Percentiles rank a stretch among this genome's conserved stretches.
Evolutionary conservation across 2,329 filamentous ascomycete species (phyloP).

Genomic region (Penicillium italicum): DNA sequence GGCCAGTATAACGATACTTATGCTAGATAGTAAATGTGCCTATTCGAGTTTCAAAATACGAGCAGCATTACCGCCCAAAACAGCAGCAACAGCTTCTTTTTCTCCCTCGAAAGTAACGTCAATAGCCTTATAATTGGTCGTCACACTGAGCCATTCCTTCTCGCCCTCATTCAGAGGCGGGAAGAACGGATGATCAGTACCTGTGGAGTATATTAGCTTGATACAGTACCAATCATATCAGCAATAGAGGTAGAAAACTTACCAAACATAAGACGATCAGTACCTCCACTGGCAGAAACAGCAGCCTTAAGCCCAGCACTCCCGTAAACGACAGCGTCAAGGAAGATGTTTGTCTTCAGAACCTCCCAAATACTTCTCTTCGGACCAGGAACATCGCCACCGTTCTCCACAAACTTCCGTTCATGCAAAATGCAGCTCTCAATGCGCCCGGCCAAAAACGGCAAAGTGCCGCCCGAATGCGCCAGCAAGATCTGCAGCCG

Average conservation of each 20-base stretch:
- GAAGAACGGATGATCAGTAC: constrained; percentile 47
- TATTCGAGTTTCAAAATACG: constrained; percentile 40
- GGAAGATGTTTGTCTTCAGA: constrained; percentile 71
- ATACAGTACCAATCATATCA: not conserved
- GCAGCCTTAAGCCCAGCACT: constrained; percentile 65
- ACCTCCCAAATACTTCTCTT: constrained; percentile 61
- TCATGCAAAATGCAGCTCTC: constrained; percentile 86
- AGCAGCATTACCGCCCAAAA: constrained; percentile 46
- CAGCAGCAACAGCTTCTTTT: constrained; percentile 29
- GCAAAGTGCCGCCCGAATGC: constrained; percentile 83
- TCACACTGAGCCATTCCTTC: constrained; percentile 46
- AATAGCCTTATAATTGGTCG: constrained; percentile 47
- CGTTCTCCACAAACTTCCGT: constrained; percentile 64
- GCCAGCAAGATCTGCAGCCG: constrained; percentile 72
- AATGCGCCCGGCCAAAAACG: constrained; percentile 82
- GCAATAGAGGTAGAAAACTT: constrained; percentile 4
- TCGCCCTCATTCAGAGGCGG: constrained; percentile 38
- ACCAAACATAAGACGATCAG: constrained; percentile 44
- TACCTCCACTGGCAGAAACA: constrained; percentile 61
- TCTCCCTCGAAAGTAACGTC: constrained; percentile 35
- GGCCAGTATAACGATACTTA: not conserved
- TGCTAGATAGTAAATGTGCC: not conserved
- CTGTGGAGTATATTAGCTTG: constrained; percentile 20
- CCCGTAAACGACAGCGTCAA: constrained; percentile 65
- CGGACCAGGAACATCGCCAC: constrained; percentile 58